These are phyloP conservation scores for Podochytrium sp. DNA, from an alignment of 192 early-diverging fungal species.

Conservation along the genomic window DNA sequence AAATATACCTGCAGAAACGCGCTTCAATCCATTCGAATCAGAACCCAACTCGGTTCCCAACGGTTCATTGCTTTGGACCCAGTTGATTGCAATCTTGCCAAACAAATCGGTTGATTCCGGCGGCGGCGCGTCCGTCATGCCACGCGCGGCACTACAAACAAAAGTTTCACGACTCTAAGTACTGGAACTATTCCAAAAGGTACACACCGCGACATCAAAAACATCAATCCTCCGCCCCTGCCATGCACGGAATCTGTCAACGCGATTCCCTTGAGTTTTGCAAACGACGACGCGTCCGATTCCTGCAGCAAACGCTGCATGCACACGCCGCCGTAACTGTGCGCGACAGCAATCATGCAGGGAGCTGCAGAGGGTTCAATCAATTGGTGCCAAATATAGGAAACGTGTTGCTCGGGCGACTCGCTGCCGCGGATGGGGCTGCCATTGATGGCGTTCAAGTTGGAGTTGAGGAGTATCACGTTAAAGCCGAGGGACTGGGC, in stretches of 20 bases:
- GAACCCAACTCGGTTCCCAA: not conserved
- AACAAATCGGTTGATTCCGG: not conserved
- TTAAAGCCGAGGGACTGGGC: constrained; percentile 1
- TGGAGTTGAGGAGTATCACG: constrained; percentile 21
- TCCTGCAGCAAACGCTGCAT: not conserved
- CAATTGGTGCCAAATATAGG: constrained; percentile 9
- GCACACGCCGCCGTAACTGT: constrained; percentile 23
- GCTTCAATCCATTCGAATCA: not conserved
- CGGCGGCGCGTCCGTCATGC: too few species aligned
- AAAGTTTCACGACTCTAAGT: too few species aligned
- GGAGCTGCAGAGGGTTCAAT: not conserved
- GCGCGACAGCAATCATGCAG: constrained; percentile 7
- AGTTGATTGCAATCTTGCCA: constrained; percentile 14
- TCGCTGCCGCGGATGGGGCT: constrained; percentile 4
- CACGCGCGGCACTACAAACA: too few species aligned
- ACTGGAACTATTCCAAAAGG: too few species aligned
- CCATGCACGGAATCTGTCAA: constrained; percentile 30
- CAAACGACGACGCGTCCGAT: not conserved
- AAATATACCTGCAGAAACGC: not conserved
- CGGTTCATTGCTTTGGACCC: not conserved
- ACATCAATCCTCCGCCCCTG: not conserved
- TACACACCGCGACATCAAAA: not conserved
- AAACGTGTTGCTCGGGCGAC: constrained; percentile 10
- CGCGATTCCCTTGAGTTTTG: constrained; percentile 5
- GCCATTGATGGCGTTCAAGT: not conserved